Evolutionary conservation across 1,139 yeast genomes (phyloP), one percentile per base, ranked within the genome.

Genomic region (Yamadazyma blattariae): DNA sequence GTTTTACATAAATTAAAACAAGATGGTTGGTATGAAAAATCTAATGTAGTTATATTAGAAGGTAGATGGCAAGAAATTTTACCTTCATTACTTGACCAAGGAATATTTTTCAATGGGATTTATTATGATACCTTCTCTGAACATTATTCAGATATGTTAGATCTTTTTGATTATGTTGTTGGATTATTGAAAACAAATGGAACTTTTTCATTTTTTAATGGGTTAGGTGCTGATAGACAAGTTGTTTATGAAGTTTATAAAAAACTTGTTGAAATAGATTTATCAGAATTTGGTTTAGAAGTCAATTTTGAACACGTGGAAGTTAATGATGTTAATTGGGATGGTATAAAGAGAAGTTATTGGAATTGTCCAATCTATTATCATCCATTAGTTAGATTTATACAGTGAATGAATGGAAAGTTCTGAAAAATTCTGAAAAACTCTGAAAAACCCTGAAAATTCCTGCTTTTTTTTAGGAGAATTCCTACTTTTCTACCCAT

Each of bases 101-200:
- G 94, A 6, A 75, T 79, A 2, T 84, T 79, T 49, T 86, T 90
- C 57, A 88, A 89, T 55, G 97, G 97, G 10, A 85, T 90, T 30
- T 90, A 89, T 60, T 90, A 86, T 56, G 97, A 90, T 58, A 90
- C 97, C 0, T 90, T 85, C 57, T 84, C 95, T 39, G 97, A 90
- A 56, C 95, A 87, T 56, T 75, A 77, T 44, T 67, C 71, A 42
- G 97, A 90, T 56, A 84, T 90, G 92, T 70, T 87, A 28, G 95
- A 87, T 34, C 69, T 90, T 26, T 87, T 84, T 54, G 96, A 90
- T 60, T 57, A 73, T 17, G 72, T 87, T 4, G 95, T 89, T 12
- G 96, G 96, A 0, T 64, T 90, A 34, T 62, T 90, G 44, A 83
- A 84, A 54, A 89, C 95, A 1, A 75, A 76, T 27, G 95, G 95